Conservation (phyloP, 768 basidiomycete species). For the Podaxis sp. region DNA sequence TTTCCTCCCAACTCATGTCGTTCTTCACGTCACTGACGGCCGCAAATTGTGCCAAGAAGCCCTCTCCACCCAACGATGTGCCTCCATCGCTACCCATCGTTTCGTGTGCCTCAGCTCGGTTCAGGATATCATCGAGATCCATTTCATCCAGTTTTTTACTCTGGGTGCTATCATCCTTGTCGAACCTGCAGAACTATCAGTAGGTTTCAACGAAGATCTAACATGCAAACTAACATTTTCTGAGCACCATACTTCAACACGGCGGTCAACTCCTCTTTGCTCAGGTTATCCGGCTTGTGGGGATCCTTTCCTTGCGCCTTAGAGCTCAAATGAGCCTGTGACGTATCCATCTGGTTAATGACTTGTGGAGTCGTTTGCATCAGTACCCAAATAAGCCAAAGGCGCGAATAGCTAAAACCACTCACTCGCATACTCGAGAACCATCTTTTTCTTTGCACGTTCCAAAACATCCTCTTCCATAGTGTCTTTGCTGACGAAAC, state of each 20-base stretch:
- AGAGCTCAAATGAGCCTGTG: slow-evolving; percentile 91
- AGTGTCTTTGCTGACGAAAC: slow-evolving; percentile 98
- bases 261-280: slow-evolving; percentile 95
- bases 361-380: slow-evolving; percentile 46
- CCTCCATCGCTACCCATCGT: slow-evolving; percentile 86
- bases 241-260: slow-evolving; percentile 99
- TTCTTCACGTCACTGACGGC: slow-evolving; percentile 98
- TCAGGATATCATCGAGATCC: slow-evolving; percentile 98
- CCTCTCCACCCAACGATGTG: slow-evolving; percentile 95
- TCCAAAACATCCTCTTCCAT: slow-evolving; percentile 99
- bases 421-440: slow-evolving; percentile 97
- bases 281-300: slow-evolving; percentile 78
- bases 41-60: slow-evolving; percentile 94
- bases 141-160: slow-evolving; percentile 97
- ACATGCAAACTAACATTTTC: slow-evolving; percentile 69
- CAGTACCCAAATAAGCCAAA: slow-evolving; percentile 4
- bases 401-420: slow-evolving; percentile 25
- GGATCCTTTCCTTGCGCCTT: slow-evolving; percentile 69
- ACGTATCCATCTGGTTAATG: slow-evolving; percentile 99
- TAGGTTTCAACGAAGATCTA: slow-evolving; percentile 13
- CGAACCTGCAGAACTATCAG: slow-evolving; percentile 62
- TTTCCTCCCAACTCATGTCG: slow-evolving; percentile 99
- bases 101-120: slow-evolving; percentile 95
- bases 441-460: slow-evolving; percentile 99
- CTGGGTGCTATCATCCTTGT: slow-evolving; percentile 92